These are phyloP conservation scores for Parasitella parasitica DNA, from an alignment of 371 early-diverging fungal genomes.

Conservation along the genomic window DNA sequence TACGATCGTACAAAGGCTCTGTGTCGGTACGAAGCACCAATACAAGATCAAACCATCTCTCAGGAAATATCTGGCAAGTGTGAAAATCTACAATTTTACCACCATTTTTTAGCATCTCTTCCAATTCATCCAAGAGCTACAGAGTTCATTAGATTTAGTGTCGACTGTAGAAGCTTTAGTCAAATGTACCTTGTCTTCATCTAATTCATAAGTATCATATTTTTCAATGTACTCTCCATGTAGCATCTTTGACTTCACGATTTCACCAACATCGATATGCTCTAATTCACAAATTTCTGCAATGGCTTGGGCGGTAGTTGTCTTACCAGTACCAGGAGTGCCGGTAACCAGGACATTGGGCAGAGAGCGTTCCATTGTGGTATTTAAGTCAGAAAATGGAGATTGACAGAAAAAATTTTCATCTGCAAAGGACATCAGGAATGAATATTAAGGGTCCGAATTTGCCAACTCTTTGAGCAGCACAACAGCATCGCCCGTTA, in stretches of 20 bases:
- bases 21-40: conserved; percentile 88
- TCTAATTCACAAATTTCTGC: conserved; percentile 68
- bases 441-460: not conserved
- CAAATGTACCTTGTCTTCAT: conserved; percentile 85
- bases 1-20: conserved; percentile 78
- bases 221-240: conserved; percentile 89
- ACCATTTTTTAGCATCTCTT: conserved; percentile 74
- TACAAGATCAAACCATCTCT: conserved; percentile 96
- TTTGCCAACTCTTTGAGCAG: not conserved
- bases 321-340: conserved; percentile 98
- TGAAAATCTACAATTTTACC: conserved; percentile 93
- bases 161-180: not conserved
- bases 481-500: not conserved
- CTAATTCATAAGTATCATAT: conserved; percentile 88
- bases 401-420: not conserved
- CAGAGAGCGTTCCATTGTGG: conserved; percentile 33
- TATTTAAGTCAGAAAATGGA: not conserved
- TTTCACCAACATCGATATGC: conserved; percentile 86
- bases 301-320: conserved; percentile 87
- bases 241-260: conserved; percentile 84
- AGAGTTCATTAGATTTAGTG: not conserved
- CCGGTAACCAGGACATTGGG: conserved; percentile 97
- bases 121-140: conserved; percentile 85
- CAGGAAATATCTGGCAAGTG: conserved; percentile 92
- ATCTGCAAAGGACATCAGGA: not conserved